These are phyloP conservation scores for Pistacia integerrima DNA, from an alignment of 345 rosid species.

Conservation along the genomic window DNA sequence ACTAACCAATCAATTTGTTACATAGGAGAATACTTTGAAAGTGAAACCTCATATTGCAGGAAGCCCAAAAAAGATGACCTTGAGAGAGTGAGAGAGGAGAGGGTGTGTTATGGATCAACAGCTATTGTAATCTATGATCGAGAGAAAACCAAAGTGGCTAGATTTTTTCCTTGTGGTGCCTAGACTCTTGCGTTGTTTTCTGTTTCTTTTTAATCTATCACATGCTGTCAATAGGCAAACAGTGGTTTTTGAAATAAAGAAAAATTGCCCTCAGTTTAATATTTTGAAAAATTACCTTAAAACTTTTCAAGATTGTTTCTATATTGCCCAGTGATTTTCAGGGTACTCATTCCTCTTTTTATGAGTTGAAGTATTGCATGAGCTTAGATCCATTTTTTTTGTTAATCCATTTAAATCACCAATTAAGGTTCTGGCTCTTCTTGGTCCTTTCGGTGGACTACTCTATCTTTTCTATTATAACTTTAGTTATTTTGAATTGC, in stretches of 20 bases:
- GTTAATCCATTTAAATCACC: background rate
- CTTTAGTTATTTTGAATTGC: background rate
- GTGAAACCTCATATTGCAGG: background rate
- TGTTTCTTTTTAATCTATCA: background rate
- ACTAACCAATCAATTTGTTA: background rate
- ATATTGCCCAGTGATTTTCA: background rate
- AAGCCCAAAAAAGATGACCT: background rate
- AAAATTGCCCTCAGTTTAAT: background rate
- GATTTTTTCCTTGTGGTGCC: background rate
- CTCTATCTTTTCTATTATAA: background rate
- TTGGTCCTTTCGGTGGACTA: background rate
- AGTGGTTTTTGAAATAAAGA: background rate
- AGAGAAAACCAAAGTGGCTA: background rate
- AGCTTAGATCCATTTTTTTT: background rate
- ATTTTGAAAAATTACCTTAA: background rate
- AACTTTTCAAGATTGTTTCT: background rate
- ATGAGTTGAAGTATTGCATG: background rate
- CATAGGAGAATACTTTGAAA: background rate
- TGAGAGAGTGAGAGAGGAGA: background rate
- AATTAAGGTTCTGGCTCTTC: background rate
- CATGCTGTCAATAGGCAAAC: background rate
- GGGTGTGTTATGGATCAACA: background rate
- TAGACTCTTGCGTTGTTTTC: background rate
- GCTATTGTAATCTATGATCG: background rate
- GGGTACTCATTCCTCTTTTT: background rate